Conservation (phyloP, 768 basidiomycete species). For the Lactarius quietus region DNA sequence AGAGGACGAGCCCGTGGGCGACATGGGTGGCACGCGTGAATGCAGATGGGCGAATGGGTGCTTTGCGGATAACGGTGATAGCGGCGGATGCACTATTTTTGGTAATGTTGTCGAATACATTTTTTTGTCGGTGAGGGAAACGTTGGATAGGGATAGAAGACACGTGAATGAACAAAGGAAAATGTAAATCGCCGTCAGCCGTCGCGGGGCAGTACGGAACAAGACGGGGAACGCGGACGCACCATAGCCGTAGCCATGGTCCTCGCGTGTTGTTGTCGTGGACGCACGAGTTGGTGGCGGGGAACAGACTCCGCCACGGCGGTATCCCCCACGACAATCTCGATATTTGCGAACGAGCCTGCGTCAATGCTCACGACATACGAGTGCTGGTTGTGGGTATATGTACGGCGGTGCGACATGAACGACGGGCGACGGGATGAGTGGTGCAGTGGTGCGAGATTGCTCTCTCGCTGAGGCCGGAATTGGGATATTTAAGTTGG, state of each 20-base stretch:
- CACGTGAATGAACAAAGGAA: not conserved
- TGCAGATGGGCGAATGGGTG: constrained; percentile 6
- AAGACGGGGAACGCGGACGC: not conserved
- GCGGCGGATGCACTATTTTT: not conserved
- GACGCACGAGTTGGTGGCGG: not conserved
- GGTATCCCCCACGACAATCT: constrained; percentile 15
- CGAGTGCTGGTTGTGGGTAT: not conserved
- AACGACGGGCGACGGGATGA: not conserved
- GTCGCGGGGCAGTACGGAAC: not conserved
- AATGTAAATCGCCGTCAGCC: not conserved
- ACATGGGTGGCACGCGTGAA: not conserved
- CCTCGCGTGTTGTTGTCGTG: not conserved
- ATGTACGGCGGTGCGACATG: constrained; percentile 15
- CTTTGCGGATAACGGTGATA: not conserved
- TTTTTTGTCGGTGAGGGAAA: not conserved
- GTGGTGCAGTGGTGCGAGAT: not conserved
- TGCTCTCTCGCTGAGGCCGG: not conserved
- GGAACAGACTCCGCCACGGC: not conserved
- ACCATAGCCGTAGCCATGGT: constrained; percentile 15
- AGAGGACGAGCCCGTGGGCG: not conserved
- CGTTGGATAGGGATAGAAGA: not conserved
- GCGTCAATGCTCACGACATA: constrained; percentile 22
- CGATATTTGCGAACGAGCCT: constrained; percentile 14
- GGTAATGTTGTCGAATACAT: not conserved
- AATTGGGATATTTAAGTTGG: constrained; percentile 9